Conservation (phyloP, 805 yeast species). For the Metschnikowia baotianmanensis region DNA sequence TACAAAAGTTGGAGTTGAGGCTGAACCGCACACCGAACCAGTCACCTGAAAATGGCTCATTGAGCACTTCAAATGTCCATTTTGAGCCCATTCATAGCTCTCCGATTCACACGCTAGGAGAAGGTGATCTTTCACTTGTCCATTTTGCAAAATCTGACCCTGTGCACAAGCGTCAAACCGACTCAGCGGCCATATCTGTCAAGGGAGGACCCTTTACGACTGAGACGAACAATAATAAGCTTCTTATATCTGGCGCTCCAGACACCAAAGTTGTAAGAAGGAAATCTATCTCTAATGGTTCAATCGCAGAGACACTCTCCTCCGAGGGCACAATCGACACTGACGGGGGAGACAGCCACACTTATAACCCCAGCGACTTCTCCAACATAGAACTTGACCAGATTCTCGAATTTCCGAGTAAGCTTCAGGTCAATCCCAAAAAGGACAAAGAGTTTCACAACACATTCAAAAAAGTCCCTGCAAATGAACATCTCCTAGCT, state of each 20-base stretch:
- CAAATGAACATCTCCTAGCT: slow-evolving; percentile 52
- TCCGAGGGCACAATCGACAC: slow-evolving; percentile 12
- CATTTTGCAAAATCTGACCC: slow-evolving; percentile 18
- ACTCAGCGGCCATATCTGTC: slow-evolving; percentile 5
- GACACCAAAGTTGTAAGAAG: slow-evolving; percentile 24
- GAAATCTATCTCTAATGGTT: slow-evolving; percentile 18
- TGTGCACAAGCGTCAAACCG: neutral
- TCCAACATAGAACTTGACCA: slow-evolving; percentile 15
- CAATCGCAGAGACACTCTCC: slow-evolving; percentile 10
- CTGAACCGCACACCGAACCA: no score
- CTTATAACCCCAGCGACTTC: slow-evolving; percentile 15
- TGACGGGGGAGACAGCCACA: slow-evolving; percentile 17
- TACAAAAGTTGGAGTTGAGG: slow-evolving; percentile 1
- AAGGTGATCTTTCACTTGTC: slow-evolving; percentile 44
- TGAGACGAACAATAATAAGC: slow-evolving; percentile 22
- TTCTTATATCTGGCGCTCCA: slow-evolving; percentile 16
- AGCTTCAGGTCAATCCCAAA: slow-evolving; percentile 27
- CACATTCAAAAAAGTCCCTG: slow-evolving; percentile 51
- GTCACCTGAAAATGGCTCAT: slow-evolving; percentile 2
- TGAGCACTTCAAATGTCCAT: slow-evolving; percentile 33
- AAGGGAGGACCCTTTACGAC: slow-evolving; percentile 14
- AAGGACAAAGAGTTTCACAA: slow-evolving; percentile 61
- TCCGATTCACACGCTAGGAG: slow-evolving; percentile 47
- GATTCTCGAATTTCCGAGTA: slow-evolving; percentile 9
- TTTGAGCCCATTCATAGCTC: slow-evolving; percentile 49